Evolutionary conservation across 352 stramenopile genomes (phyloP).

Genomic region (Pythium oligandrum): DNA sequence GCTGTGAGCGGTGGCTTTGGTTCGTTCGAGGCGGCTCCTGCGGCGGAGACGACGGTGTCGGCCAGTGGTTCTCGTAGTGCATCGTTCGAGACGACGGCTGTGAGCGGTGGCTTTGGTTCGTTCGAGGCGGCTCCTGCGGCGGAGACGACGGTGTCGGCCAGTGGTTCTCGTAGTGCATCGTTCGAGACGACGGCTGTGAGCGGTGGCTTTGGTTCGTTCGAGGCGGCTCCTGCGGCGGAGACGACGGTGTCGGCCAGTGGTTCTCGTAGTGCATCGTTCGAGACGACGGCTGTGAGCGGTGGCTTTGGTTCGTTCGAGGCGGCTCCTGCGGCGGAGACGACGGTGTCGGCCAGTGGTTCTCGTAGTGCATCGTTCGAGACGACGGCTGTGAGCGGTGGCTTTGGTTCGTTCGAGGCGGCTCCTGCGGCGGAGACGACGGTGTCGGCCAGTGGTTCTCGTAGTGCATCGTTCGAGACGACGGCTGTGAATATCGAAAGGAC

Average conservation of each 20-base stretch:
- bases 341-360: background rate
- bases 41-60: no score
- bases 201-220: conserved; percentile 4
- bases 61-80: no score
- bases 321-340: background rate
- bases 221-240: background rate
- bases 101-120: no score
- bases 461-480: conserved; percentile 7
- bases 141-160: no score
- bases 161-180: no score
- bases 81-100: no score
- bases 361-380: background rate
- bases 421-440: background rate
- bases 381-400: background rate
- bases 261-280: conserved; percentile 8
- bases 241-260: background rate
- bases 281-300: conserved; percentile 3
- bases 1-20: no score
- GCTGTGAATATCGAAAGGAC: conserved; percentile 6
- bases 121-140: no score
- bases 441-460: conserved; percentile 1
- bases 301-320: conserved; percentile 5
- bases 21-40: no score
- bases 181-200: no score
- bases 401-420: conserved; percentile 8